Evolutionary conservation across 495 filamentous ascomycete species (phyloP), one percentile per base, ranked within the genome.

Genomic region (Patellaria atrata): DNA sequence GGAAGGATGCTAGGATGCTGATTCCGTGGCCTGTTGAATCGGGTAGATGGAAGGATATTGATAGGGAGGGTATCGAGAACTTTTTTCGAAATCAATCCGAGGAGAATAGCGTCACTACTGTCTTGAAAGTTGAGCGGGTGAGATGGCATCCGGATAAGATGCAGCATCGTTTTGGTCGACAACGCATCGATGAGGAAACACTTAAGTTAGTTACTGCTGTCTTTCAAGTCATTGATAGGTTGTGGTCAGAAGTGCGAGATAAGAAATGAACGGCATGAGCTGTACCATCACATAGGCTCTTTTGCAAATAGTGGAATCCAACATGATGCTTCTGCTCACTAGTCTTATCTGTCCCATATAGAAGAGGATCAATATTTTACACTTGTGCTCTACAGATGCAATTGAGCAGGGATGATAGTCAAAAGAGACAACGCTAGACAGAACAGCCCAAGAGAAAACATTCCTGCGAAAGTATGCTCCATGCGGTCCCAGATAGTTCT

Each of bases 121-220:
- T 70, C 18, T 59, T 99, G 23, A 96, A 94, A 58, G 54, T 67
- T 12, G 89, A 99, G 61, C 70, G 89, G 23, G 73, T 96, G 7
- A 62, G 84, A 7, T 99, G 89, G 89, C 89, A 99, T 68, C 89
- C 89, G 7, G 89, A 99, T 58, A 99, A 96, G 65, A 79, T 96
- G 21, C 83, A 92, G 63, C 91, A 96, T 59, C 70, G 75, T 29
- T 74, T 86, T 45, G 81, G 83, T 1, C 71, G 66, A 0, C 55
- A 66, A 37, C 64, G 68, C 4, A 59, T 80, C 26, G 74, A 82
- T 27, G 71, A 79, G 12, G 57, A 63, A 2, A 71, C 75, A 1
- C 67, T 91, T 54, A 77, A 77, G 58, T 69, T 68, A 30, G 80
- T 96, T 11, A 97, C 86, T 9, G 77, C 79, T 4, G 77, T 94